Evolutionary conservation across 2,329 filamentous ascomycete species (phyloP).

Genomic region (Phialophora tarda): DNA sequence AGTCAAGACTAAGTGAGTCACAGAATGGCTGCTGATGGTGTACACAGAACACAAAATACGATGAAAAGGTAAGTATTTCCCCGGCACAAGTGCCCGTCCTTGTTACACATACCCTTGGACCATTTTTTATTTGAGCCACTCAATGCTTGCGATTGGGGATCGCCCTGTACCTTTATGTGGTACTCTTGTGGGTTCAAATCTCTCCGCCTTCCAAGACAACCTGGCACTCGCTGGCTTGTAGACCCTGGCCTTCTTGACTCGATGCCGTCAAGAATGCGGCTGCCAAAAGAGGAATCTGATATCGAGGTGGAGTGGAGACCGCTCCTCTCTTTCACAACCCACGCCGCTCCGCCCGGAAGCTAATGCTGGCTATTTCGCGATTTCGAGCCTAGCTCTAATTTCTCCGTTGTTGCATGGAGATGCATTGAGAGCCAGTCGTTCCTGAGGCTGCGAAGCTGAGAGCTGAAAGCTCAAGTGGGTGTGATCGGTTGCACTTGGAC

Average conservation of each 20-base stretch:
- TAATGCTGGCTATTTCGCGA: slow-evolving; percentile 7
- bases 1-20: background rate
- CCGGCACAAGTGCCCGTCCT: no score
- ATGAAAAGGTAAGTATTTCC: no score
- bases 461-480: background rate
- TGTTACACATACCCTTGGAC: no score
- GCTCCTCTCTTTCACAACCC: background rate
- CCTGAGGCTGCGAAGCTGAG: background rate
- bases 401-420: background rate
- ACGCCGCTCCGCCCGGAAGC: background rate
- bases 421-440: slow-evolving; percentile 24
- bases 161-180: no score
- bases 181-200: background rate
- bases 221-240: background rate
- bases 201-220: background rate
- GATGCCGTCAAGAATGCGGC: background rate
- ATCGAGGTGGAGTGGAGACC: background rate
- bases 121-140: background rate
- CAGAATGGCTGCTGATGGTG: background rate
- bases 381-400: background rate
- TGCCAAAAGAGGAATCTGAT: background rate
- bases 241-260: background rate
- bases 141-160: background rate
- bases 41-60: no score
- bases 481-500: background rate